Conservation (phyloP, 306 rosid species). For the Trifolium subterraneum region DNA sequence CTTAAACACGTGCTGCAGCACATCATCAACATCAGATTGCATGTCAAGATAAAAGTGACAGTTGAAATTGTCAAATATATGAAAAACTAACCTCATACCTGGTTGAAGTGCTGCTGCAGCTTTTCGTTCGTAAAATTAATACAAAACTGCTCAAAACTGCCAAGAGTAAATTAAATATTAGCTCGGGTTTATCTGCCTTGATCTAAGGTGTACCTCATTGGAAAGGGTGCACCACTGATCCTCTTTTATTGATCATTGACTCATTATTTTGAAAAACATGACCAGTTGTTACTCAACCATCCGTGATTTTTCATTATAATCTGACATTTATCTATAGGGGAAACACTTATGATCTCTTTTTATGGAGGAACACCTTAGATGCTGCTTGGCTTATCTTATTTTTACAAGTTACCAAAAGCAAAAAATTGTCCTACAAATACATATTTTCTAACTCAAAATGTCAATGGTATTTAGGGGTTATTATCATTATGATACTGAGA, state of each 20-base stretch:
- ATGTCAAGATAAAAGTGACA: slow-evolving; percentile 42
- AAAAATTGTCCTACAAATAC: slow-evolving; percentile 17
- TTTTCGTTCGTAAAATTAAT: slow-evolving; percentile 92
- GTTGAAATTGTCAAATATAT: slow-evolving; percentile 55
- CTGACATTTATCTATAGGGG: background rate
- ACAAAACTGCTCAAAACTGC: slow-evolving; percentile 96
- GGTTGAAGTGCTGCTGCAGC: slow-evolving; percentile 99
- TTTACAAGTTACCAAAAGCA: slow-evolving; percentile 21
- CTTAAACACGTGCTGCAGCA: slow-evolving; percentile 92
- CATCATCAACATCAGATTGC: slow-evolving; percentile 52
- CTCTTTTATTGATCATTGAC: background rate
- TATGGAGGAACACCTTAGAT: background rate
- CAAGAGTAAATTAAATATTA: slow-evolving; percentile 43
- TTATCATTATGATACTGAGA: background rate
- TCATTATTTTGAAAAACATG: background rate
- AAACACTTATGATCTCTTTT: background rate
- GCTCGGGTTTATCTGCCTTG: slow-evolving; percentile 6
- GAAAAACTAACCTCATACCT: slow-evolving; percentile 93
- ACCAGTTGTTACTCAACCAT: background rate
- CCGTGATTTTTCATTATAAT: background rate
- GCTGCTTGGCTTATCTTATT: slow-evolving; percentile 30
- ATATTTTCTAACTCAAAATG: slow-evolving; percentile 20
- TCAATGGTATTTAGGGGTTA: slow-evolving; percentile 31
- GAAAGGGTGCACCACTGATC: slow-evolving; percentile 5
- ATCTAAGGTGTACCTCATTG: background rate